Conservation (phyloP, 2,329 filamentous ascomycete species). For the Biscogniauxia mediterranea region DNA sequence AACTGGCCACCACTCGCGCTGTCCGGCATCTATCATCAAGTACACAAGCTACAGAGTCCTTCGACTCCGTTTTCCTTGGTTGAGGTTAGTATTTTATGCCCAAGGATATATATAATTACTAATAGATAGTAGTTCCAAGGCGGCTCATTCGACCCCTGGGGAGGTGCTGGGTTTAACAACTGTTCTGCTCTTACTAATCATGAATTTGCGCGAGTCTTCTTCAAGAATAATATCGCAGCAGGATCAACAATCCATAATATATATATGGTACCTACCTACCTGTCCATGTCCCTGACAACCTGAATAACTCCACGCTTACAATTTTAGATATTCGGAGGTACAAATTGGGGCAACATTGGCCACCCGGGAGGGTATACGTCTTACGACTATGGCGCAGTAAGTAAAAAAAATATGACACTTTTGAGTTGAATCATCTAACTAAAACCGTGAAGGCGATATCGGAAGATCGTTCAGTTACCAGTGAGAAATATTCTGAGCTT, state of each 20-base stretch:
- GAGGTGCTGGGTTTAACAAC: slow-evolving; percentile 62
- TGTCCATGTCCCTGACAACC: background rate
- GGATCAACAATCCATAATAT: slow-evolving; percentile 66
- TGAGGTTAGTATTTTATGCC: slow-evolving; percentile 26
- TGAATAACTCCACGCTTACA: slow-evolving; percentile 42
- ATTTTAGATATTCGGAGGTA: slow-evolving; percentile 66
- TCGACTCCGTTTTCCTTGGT: slow-evolving; percentile 53
- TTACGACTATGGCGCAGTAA: slow-evolving; percentile 56
- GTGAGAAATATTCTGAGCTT: slow-evolving; percentile 78
- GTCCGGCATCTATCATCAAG: slow-evolving; percentile 53
- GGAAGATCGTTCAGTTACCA: slow-evolving; percentile 66
- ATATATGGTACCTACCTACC: slow-evolving; percentile 45
- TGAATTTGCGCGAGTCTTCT: slow-evolving; percentile 74
- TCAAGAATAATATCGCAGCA: slow-evolving; percentile 70
- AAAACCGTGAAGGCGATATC: slow-evolving; percentile 15
- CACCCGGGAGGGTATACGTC: slow-evolving; percentile 65
- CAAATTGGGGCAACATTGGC: slow-evolving; percentile 81
- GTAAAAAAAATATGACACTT: slow-evolving; percentile 40
- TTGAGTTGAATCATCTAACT: slow-evolving; percentile 45
- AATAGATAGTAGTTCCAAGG: slow-evolving; percentile 54
- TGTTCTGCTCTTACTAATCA: slow-evolving; percentile 65
- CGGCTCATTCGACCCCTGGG: slow-evolving; percentile 73
- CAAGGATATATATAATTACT: background rate
- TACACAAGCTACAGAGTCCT: slow-evolving; percentile 60
- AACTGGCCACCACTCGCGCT: slow-evolving; percentile 58